A percentile compares a stretch with the other conserved stretches of the same genome.
These are phyloP conservation scores for Chloris gayana DNA, from an alignment of 176 grass and related monocot species.

Conservation along the genomic window DNA sequence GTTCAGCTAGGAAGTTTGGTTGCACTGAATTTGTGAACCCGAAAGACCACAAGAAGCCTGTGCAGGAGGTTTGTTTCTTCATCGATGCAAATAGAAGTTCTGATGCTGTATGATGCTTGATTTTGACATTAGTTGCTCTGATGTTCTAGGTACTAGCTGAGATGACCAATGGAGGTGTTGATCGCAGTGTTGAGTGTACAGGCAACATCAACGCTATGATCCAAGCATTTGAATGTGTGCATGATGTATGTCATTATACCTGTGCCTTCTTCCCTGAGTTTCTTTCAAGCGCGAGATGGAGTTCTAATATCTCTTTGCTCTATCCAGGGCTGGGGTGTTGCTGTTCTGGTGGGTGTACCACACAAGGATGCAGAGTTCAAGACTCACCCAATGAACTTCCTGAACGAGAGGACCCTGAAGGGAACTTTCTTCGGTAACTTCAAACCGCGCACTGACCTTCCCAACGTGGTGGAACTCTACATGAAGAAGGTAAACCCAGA, in stretches of 20 bases:
- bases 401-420: conserved; percentile 90
- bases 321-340: conserved; percentile 82
- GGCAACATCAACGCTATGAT: conserved; percentile 86
- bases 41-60: conserved; percentile 67
- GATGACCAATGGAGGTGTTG: conserved; percentile 86
- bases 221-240: conserved; percentile 86
- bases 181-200: conserved; percentile 84
- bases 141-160: conserved; percentile 75
- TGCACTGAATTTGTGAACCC: conserved; percentile 87
- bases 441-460: conserved; percentile 79
- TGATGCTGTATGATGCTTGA: not conserved
- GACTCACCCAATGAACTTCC: conserved; percentile 79
- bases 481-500: conserved; percentile 54
- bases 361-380: conserved; percentile 86
- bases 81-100: not conserved
- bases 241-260: conserved; percentile 52
- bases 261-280: not conserved
- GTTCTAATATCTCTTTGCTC: not conserved
- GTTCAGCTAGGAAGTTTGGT: conserved; percentile 80
- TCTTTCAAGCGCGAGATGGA: not conserved
- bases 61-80: conserved; percentile 67
- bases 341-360: conserved; percentile 82
- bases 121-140: conserved; percentile 7
- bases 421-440: conserved; percentile 96
- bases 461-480: conserved; percentile 77